Percentiles rank a stretch among this genome's conserved stretches.
Conservation (phyloP, 441 rosid genomes). For the Theobroma grandiflorum region DNA sequence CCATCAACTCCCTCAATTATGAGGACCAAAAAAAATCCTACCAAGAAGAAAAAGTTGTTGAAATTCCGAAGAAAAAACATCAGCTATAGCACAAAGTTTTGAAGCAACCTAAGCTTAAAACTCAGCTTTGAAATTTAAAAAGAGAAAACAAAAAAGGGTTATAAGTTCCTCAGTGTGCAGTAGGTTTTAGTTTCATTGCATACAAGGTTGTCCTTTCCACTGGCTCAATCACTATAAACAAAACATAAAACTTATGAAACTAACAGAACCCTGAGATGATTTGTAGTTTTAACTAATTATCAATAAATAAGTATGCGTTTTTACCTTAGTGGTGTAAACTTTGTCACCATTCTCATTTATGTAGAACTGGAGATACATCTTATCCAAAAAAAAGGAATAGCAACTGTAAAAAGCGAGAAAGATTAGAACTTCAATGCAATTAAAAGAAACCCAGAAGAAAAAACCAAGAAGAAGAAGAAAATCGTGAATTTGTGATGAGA, state of each 20-base stretch:
- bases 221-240: not conserved
- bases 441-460: conserved; percentile 18
- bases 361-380: conserved; percentile 94
- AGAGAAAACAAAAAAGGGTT: not conserved
- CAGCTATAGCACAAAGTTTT: not conserved
- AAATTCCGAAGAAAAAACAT: not conserved
- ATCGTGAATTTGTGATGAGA: not conserved
- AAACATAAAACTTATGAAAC: not conserved
- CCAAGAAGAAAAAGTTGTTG: not conserved
- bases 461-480: not conserved
- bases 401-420: conserved; percentile 6
- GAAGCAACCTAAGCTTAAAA: not conserved
- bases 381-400: not conserved
- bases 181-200: not conserved
- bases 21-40: not conserved
- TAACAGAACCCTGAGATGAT: not conserved
- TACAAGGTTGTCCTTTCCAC: not conserved
- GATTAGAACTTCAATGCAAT: not conserved
- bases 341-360: conserved; percentile 96
- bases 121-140: not conserved
- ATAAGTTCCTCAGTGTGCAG: not conserved
- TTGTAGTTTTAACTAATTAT: not conserved
- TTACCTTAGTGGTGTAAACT: conserved; percentile 97
- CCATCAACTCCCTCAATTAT: not conserved
- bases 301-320: not conserved